Base-by-base conservation (phyloP, 2,329 filamentous ascomycete genomes). In the Cercospora zeina region DNA sequence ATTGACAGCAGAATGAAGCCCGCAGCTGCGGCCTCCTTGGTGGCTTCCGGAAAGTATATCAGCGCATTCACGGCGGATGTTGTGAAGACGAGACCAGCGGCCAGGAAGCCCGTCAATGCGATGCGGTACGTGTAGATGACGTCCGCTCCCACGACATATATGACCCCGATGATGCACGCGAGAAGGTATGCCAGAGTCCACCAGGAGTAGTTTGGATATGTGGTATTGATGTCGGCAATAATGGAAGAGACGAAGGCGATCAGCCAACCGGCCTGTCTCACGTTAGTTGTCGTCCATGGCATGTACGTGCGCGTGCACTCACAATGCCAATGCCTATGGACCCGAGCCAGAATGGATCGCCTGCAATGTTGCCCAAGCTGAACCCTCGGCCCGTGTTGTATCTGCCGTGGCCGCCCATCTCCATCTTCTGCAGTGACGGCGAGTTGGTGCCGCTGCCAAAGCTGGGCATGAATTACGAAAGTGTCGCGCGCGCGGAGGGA, bases 1-100 rank as follows among this genome's bases (percentile, higher is more conserved):
- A 97, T 97, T 62, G 92, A 93, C 51, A 97, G 82, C 57, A 99
- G 82, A 65, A 99, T 96, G 77, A 96, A 96, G 50, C 95, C 95
- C 63, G 95, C 95, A 30, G 90, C 91, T 7, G 90, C 89, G 61
- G 95, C 93, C 78, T 97, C 89, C 56, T 76, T 75, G 58, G 91
- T 84, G 34, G 86, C 87, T 65, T 87, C 83, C 45, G 85, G 80
- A 54, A 85, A 86, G 79, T 96, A 96, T 63, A 99, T 88, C 58
- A 96, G 81, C 13, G 86, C 86, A 77, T 97, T 96, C 68, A 96
- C 89, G 0, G 90, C 87, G 2, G 93, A 91, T 2, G 91, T 93
- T 24, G 90, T 89, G 70, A 96, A 86, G 54, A 96, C 90, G 54
- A 97, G 83, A 57, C 90, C 93, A 47, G 89, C 89, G 9, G 87